phyloP scores from a whole-genome alignment of 1,139 yeast species.

The Casaregolazyma lundiana region DNA sequence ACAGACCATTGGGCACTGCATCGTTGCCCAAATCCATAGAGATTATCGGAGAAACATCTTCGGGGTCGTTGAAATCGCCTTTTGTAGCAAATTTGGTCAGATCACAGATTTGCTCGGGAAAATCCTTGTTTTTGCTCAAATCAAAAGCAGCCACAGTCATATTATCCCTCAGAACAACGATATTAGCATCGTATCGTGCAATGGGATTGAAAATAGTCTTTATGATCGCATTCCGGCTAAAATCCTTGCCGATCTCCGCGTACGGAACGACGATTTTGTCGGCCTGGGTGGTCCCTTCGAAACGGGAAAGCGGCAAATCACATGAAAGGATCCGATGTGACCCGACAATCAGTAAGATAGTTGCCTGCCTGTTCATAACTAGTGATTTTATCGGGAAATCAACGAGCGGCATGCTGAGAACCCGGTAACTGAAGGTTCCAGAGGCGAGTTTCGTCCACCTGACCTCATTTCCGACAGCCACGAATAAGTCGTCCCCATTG shows the following conservation, averaged over 20 bases:
- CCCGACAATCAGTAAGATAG: slow-evolving; percentile 40
- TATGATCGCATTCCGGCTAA: slow-evolving; percentile 12
- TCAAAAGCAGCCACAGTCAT: slow-evolving; percentile 37
- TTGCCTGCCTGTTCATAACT: slow-evolving; percentile 39
- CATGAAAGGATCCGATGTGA: slow-evolving; percentile 33
- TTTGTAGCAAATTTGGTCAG: slow-evolving; percentile 2
- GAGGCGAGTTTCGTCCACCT: slow-evolving; percentile 25
- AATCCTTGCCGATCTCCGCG: slow-evolving; percentile 2
- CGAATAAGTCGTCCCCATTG: slow-evolving; percentile 29
- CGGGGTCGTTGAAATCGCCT: slow-evolving; percentile 12
- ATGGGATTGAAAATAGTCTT: slow-evolving; percentile 44
- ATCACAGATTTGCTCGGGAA: slow-evolving; percentile 27
- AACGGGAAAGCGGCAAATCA: slow-evolving; percentile 24
- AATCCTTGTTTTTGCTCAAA: slow-evolving; percentile 26
- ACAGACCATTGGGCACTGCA: slow-evolving; percentile 34
- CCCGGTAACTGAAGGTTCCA: slow-evolving; percentile 11
- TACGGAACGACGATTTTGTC: slow-evolving; percentile 1
- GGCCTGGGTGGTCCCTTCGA: neutral
- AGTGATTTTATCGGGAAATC: slow-evolving; percentile 31
- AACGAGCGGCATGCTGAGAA: slow-evolving; percentile 19
- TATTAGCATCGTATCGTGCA: slow-evolving; percentile 38
- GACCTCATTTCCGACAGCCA: slow-evolving; percentile 28
- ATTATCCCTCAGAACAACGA: slow-evolving; percentile 40
- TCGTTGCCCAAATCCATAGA: slow-evolving; percentile 47
- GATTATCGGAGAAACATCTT: slow-evolving; percentile 27